Base-by-base conservation (phyloP, 2,329 filamentous ascomycete species). In the Zasmidium cellare region DNA sequence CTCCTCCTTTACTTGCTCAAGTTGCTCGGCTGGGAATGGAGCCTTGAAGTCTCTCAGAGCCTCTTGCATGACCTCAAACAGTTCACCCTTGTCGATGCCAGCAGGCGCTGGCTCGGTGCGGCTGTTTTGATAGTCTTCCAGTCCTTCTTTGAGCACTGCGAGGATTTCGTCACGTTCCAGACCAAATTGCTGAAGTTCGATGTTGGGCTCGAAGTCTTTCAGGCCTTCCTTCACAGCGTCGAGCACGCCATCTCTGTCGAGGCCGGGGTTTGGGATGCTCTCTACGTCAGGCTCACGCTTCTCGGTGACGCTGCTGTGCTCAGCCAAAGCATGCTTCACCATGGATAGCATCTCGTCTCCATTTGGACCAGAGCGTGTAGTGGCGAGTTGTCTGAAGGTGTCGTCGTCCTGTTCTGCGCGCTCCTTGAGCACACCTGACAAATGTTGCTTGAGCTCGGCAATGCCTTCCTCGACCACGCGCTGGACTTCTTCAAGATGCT, bases 121-220 rank as follows among this genome's bases (percentile, higher is more conserved):
- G 18, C 72, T 77, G 14, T 82, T 80, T 1, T 82, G 81, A 69
- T 94, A 92, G 48, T 91, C 86, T 64, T 90, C 86, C 0, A 97
- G 82, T 0, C 93, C 93, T 76, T 97, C 89, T 65, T 90, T 87
- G 23, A 97, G 81, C 64, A 92, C 96, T 41, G 89, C 86, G 14
- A 97, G 80, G 49, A 97, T 89, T 70, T 97, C 93, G 12, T 97
- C 91, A 3, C 91, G 84, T 72, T 96, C 93, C 1, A 97, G 80
- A 1, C 92, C 93, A 61, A 96, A 89, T 67, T 96, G 91, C 67
- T 96, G 89, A 3, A 96, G 82, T 66, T 96, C 88, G 51, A 96
- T 91, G 67, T 97, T 91, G 1, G 93, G 93, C 75, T 96, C 96
- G 76, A 96, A 96, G 54, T 87, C 90, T 71, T 97, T 93, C 86